phyloP scores from a whole-genome alignment of 805 yeast species.

The Ogataea ramenticola region DNA sequence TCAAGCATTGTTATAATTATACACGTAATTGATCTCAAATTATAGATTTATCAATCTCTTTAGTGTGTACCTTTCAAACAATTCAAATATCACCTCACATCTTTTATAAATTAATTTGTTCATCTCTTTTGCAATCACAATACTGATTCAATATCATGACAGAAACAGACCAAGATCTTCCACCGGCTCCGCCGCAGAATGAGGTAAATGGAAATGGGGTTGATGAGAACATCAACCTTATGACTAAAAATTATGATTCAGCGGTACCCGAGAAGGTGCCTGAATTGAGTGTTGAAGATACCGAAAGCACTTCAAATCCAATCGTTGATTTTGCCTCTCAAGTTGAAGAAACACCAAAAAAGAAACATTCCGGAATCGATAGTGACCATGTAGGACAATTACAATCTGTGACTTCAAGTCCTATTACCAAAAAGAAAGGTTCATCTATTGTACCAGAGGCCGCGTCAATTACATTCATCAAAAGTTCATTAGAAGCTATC shows the following conservation, averaged over 20 bases:
- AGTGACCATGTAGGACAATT: background rate
- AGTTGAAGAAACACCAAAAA: background rate
- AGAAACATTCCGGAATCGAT: background rate
- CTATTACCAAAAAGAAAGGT: background rate
- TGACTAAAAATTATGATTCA: background rate
- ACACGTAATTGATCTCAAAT: no score
- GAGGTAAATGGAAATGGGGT: background rate
- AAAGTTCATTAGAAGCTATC: slow-evolving; percentile 24
- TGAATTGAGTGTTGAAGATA: background rate
- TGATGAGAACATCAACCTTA: background rate
- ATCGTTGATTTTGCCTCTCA: background rate
- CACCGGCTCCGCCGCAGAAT: background rate
- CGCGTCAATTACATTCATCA: slow-evolving; percentile 26
- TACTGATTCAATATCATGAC: background rate
- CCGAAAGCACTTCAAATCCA: background rate
- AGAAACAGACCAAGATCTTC: background rate
- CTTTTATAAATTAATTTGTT: no score
- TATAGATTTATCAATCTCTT: no score
- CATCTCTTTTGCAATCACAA: no score
- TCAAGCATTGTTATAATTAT: no score
- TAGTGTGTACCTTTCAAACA: no score
- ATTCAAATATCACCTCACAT: no score
- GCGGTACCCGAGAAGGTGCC: background rate
- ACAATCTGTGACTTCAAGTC: background rate
- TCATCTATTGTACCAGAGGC: slow-evolving; percentile 14